phyloP scores from a whole-genome alignment of 2,329 filamentous ascomycete species.

The Neopestalotiopsis sp. region DNA sequence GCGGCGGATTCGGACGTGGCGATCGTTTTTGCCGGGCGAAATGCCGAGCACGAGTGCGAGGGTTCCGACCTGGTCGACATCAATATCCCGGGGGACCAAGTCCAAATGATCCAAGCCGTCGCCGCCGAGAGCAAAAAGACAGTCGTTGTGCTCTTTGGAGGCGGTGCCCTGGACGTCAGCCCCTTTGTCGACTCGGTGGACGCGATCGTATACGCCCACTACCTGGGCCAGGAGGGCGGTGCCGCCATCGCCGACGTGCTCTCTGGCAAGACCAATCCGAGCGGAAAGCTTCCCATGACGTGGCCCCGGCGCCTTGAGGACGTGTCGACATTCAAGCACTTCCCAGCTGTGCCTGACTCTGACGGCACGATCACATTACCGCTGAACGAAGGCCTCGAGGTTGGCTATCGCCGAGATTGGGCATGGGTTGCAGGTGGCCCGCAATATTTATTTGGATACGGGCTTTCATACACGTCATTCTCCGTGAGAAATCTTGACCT shows the following conservation, averaged over 20 bases:
- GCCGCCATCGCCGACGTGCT: neutral
- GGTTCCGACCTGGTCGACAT: slow-evolving; percentile 6
- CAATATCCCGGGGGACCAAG: neutral
- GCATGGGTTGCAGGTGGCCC: neutral
- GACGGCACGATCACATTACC: neutral
- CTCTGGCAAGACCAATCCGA: neutral
- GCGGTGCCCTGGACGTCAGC: neutral
- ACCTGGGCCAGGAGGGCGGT: neutral
- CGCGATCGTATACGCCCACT: neutral
- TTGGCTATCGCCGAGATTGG: neutral
- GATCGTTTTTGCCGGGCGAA: slow-evolving; percentile 9
- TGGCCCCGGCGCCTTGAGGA: neutral
- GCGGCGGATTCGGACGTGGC: neutral
- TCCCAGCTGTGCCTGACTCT: neutral
- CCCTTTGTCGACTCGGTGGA: neutral
- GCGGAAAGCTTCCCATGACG: neutral
- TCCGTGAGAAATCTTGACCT: neutral
- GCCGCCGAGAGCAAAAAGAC: neutral
- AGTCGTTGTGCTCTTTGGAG: neutral
- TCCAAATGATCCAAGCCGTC: neutral
- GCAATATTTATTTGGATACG: neutral
- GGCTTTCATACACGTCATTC: neutral
- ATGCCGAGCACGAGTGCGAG: slow-evolving; percentile 11
- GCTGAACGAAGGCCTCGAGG: neutral
- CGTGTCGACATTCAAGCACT: neutral